A percentile compares a stretch with the other conserved stretches of the same genome.
phyloP scores from a whole-genome alignment of 176 grass and related monocot genomes.

The Hordeum marinum region DNA sequence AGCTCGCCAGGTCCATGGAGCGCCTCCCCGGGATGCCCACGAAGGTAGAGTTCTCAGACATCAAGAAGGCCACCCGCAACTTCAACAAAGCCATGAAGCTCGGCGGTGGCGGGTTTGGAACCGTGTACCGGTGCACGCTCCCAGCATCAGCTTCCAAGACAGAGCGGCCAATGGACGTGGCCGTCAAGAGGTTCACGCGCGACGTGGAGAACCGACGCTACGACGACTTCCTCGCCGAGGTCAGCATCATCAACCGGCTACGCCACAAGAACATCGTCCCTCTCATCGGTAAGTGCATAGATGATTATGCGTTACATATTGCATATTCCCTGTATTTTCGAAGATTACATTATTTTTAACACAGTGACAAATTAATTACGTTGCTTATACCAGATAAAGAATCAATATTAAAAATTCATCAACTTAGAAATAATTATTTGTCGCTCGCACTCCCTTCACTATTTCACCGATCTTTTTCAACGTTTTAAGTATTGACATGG shows the following conservation, averaged over 20 bases:
- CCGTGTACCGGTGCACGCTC: not conserved
- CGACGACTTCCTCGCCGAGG: constrained; percentile 1
- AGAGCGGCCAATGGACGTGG: not conserved
- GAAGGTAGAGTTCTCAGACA: not conserved
- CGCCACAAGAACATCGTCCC: not conserved
- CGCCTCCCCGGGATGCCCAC: not conserved
- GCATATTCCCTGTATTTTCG: no score
- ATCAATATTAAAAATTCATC: no score
- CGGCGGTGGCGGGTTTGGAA: not conserved
- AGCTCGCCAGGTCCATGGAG: not conserved
- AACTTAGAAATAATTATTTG: no score
- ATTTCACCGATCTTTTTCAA: no score
- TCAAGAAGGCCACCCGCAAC: constrained; percentile 8
- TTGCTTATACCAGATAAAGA: no score
- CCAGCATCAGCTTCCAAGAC: not conserved
- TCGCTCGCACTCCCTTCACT: no score
- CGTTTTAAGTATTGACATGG: no score
- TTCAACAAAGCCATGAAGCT: not conserved
- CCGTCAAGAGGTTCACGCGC: not conserved
- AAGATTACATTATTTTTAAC: no score
- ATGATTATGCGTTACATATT: no score
- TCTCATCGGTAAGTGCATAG: not conserved
- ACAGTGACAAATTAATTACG: no score
- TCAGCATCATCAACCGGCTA: not conserved
- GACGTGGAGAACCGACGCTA: not conserved